Evolutionary conservation across 371 early-diverging fungal genomes (phyloP), one percentile per base, ranked within the genome.

Genomic region (Rhizomucor miehei): DNA sequence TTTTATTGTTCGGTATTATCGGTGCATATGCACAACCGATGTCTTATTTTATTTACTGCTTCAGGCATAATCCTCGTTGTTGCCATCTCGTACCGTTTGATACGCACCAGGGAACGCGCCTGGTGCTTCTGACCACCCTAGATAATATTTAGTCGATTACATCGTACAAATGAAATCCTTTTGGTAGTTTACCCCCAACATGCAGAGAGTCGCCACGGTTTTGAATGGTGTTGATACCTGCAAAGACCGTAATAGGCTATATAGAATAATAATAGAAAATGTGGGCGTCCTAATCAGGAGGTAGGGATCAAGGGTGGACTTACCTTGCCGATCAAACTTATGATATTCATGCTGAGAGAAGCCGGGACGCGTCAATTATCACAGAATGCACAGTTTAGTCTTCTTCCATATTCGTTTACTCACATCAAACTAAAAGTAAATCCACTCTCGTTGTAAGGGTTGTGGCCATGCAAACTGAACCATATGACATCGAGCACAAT

Each of bases 51-150:
- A 29, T 29, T 29, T 29, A 11, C 12, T 6, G 3, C 3, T 25
- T 49, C 53, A 60, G 17, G 60, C 60, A 50, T 53, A 60, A 5
- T 51, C 56, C 23, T 61, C 56, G 25, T 53, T 52, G 50, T 74
- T 66, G 13, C 69, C 69, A 49, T 77, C 77, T 51, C 77, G 67
- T 10, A 73, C 77, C 35, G 71, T 68, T 52, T 77, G 70, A 56
- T 77, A 77, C 13, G 68, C 71, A 25, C 77, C 71, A 24, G 77
- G 73, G 57, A 77, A 77, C 10, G 72, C 65, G 25, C 72, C 77
- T 24, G 73, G 73, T 25, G 77, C 77, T 29, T 77, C 71, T 19
- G 74, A 57, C 77, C 77, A 77, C 25, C 59, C 77, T 77, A 51
- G 12, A 16, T 14, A 39, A 16, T 13, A 38, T 12, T 14, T 21